Conservation (phyloP, 2,329 filamentous ascomycete genomes). For the Pseudogymnoascus sp. region DNA sequence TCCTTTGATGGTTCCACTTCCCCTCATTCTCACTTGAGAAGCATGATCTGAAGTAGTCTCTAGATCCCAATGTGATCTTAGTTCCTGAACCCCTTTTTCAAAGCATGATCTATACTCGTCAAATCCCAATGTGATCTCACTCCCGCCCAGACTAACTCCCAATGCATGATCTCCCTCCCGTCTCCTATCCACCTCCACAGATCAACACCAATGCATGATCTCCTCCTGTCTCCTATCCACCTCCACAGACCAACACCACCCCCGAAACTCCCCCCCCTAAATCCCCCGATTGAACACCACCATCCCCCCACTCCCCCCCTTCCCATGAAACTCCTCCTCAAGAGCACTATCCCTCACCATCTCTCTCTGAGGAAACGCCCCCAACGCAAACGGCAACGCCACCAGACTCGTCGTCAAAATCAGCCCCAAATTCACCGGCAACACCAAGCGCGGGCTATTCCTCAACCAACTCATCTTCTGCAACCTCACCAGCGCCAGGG, state of each 20-base stretch:
- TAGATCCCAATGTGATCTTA: not conserved
- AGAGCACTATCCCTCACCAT: constrained; percentile 65
- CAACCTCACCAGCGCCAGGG: constrained; percentile 73
- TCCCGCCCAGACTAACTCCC: not conserved
- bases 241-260: not conserved
- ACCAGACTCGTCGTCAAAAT: constrained; percentile 82
- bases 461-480: constrained; percentile 79
- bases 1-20: not conserved
- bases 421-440: constrained; percentile 77
- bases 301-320: constrained; percentile 68
- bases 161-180: not conserved
- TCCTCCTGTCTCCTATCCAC: not conserved
- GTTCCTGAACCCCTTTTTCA: not conserved
- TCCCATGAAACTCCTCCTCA: constrained; percentile 79
- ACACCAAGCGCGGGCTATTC: constrained; percentile 63
- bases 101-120: not conserved
- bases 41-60: not conserved
- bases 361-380: constrained; percentile 87
- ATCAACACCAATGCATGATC: not conserved
- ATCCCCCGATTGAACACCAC: constrained; percentile 98
- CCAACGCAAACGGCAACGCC: constrained; percentile 81
- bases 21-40: not conserved
- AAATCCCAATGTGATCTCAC: not conserved
- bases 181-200: not conserved
- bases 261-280: constrained; percentile 30